Percentiles rank a stretch among this genome's conserved stretches.
phyloP scores from a whole-genome alignment of 257 asterid genomes.

The Solanum commersonii region DNA sequence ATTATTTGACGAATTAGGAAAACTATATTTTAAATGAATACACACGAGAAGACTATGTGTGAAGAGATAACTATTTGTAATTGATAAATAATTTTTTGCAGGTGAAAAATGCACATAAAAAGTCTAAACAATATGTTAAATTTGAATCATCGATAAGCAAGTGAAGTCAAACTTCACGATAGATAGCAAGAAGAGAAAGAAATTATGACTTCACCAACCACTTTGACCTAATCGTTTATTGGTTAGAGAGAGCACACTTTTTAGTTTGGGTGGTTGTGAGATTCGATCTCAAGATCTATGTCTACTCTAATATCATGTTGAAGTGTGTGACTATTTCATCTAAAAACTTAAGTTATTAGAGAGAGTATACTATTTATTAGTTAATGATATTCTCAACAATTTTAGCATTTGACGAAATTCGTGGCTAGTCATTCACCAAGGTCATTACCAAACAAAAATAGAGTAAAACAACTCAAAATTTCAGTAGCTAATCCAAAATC shows the following conservation, averaged over 20 bases:
- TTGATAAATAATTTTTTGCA: neutral
- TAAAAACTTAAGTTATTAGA: no score
- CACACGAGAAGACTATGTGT: neutral
- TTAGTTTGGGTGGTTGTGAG: neutral
- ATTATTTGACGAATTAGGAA: neutral
- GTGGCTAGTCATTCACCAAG: neutral
- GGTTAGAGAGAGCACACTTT: no score
- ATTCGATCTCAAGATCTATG: neutral
- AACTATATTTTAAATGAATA: neutral
- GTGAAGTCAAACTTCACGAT: neutral
- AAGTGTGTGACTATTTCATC: neutral
- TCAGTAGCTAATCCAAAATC: neutral
- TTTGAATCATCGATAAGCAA: neutral
- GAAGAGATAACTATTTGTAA: neutral
- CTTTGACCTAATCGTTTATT: neutral
- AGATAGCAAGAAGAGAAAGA: neutral
- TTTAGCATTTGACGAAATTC: neutral
- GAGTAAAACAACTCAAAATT: neutral
- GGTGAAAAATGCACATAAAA: neutral
- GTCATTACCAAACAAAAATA: neutral
- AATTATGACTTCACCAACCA: neutral
- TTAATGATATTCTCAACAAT: neutral
- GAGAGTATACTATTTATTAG: neutral
- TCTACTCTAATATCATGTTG: neutral
- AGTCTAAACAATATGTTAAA: neutral